phyloP scores from a whole-genome alignment of 176 grass and related monocot species.

The Oropetium thomaeum region DNA sequence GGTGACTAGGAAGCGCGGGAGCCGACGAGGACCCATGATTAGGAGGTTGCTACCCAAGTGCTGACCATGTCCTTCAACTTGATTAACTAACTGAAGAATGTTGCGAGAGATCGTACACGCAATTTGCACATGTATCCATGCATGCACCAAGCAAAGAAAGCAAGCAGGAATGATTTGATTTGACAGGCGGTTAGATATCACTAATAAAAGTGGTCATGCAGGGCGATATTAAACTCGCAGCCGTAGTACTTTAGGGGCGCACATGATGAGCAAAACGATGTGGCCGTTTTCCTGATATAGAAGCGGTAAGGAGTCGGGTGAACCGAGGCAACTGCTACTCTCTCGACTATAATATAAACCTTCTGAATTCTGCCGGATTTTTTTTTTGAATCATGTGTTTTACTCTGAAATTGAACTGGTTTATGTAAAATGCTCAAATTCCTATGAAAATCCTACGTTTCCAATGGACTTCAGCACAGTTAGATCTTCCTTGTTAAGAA shows the following conservation, averaged over 20 bases:
- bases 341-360: too few species aligned
- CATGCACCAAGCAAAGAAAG: constrained; percentile 7
- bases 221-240: constrained; percentile 20
- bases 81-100: constrained; percentile 28
- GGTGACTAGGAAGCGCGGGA: not conserved
- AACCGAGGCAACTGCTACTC: not conserved
- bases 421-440: too few species aligned
- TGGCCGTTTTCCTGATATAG: constrained; percentile 37
- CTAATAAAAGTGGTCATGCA: constrained; percentile 23
- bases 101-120: constrained; percentile 30
- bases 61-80: constrained; percentile 20
- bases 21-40: constrained; percentile 29
- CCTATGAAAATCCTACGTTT: too few species aligned
- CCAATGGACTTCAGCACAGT: too few species aligned
- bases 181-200: not conserved
- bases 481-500: not conserved
- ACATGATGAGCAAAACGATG: constrained; percentile 47
- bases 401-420: too few species aligned
- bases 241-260: constrained; percentile 38
- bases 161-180: constrained; percentile 21
- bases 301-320: not conserved
- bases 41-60: constrained; percentile 36
- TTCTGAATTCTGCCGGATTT: too few species aligned
- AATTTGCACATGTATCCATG: constrained; percentile 30
- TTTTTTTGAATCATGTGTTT: too few species aligned